phyloP scores from a whole-genome alignment of 1,284 basidiomycete species.

The Exobasidium cylindrosporum region DNA sequence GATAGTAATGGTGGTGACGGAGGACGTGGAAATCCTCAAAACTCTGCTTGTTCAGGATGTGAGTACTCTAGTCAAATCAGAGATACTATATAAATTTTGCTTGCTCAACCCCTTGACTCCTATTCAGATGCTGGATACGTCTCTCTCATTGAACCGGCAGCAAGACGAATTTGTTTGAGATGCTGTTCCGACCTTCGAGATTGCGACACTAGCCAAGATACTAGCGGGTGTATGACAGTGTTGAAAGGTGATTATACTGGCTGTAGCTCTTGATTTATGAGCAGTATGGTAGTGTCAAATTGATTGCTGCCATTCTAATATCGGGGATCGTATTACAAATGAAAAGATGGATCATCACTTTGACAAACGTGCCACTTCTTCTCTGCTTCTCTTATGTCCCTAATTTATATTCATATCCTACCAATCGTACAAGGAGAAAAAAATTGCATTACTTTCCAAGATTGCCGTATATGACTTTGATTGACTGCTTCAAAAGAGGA shows the following conservation, averaged over 20 bases:
- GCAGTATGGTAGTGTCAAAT: not conserved
- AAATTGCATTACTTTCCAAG: too few relatives aligned
- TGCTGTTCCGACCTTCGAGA: constrained; percentile 42
- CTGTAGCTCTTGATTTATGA: not conserved
- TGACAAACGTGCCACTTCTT: not conserved
- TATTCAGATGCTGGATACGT: constrained; percentile 30
- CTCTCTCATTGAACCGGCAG: constrained; percentile 45
- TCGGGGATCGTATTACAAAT: not conserved
- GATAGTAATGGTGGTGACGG: constrained; percentile 49
- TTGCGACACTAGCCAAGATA: constrained; percentile 23
- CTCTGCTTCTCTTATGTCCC: not conserved
- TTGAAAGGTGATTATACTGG: constrained; percentile 24
- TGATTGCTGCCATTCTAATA: not conserved
- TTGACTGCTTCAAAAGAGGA: not conserved
- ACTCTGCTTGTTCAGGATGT: constrained; percentile 43
- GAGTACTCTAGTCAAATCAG: not conserved
- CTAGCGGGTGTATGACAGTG: constrained; percentile 22
- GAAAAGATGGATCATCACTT: not conserved
- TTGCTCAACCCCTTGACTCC: not conserved
- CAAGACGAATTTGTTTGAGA: constrained; percentile 43
- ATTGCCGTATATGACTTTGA: too few relatives aligned
- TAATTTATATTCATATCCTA: not conserved
- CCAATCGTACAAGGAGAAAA: not conserved
- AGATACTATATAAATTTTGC: not conserved
- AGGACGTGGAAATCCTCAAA: constrained; percentile 43